Evolutionary conservation across 2,329 filamentous ascomycete species (phyloP).

Genomic region (Colletotrichum sp.): DNA sequence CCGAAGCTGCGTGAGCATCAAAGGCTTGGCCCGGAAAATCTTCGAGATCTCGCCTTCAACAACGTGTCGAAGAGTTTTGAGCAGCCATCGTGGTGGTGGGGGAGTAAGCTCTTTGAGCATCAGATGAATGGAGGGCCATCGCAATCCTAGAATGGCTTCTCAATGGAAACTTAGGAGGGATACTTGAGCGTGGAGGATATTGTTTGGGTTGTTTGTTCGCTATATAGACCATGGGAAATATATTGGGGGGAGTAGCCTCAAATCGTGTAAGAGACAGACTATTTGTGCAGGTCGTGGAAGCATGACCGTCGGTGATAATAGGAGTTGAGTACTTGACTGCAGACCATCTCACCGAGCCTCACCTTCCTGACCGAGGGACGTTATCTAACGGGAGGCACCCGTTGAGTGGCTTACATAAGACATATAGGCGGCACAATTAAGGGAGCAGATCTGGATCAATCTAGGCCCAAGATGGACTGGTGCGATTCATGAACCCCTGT

Average conservation of each 20-base stretch:
- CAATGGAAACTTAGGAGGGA: not conserved
- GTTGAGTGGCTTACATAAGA: not conserved
- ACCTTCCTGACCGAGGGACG: not conserved
- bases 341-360: not conserved
- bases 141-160: not conserved
- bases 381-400: not conserved
- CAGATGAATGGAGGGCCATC: not conserved
- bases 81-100: not conserved
- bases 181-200: not conserved
- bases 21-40: not conserved
- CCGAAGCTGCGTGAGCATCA: not conserved
- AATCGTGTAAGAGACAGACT: not conserved
- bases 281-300: not conserved
- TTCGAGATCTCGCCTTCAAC: not conserved
- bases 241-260: accelerated
- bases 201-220: not conserved
- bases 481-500: constrained; percentile 13
- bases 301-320: not conserved
- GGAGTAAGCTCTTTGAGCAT: not conserved
- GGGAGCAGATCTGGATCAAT: constrained; percentile 17
- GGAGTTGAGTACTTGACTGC: too few species aligned
- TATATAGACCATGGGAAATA: not conserved
- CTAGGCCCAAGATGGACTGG: constrained; percentile 10
- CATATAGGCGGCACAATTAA: constrained; percentile 8
- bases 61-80: not conserved